Percentiles rank a stretch among this genome's conserved stretches.
These are phyloP conservation scores for Calonectria hawksworthii DNA, from an alignment of 2,329 filamentous ascomycete species.

Conservation along the genomic window DNA sequence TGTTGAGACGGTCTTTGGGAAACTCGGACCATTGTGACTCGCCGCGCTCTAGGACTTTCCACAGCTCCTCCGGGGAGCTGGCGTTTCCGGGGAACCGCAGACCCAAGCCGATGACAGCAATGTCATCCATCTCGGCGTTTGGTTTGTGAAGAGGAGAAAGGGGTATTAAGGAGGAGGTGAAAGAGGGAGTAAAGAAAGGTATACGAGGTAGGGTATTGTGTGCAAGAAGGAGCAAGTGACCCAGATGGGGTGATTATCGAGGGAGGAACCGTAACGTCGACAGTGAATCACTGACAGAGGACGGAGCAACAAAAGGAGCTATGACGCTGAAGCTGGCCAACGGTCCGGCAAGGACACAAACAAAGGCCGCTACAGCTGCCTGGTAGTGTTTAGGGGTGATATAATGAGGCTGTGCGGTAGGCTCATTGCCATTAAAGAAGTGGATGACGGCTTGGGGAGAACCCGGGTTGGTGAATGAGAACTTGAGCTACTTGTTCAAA, in stretches of 20 bases:
- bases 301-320: neutral
- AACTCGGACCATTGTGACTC: slow-evolving; percentile 65
- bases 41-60: slow-evolving; percentile 61
- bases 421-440: neutral
- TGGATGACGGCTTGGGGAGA: neutral
- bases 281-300: neutral
- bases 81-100: slow-evolving; percentile 67
- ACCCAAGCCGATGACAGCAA: slow-evolving; percentile 66
- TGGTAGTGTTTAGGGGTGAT: no score
- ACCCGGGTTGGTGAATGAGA: neutral
- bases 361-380: neutral
- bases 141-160: neutral
- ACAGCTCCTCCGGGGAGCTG: slow-evolving; percentile 58
- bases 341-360: neutral
- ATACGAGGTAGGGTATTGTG: neutral
- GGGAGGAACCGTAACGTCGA: neutral
- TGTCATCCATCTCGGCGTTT: slow-evolving; percentile 53
- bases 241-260: neutral
- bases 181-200: neutral
- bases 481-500: neutral
- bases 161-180: neutral
- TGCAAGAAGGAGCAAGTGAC: neutral
- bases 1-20: slow-evolving; percentile 63
- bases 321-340: neutral
- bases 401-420: neutral